Evolutionary conservation across 2,329 filamentous ascomycete species (phyloP).

Genomic region (Paecilomyces dactylethromorphus): DNA sequence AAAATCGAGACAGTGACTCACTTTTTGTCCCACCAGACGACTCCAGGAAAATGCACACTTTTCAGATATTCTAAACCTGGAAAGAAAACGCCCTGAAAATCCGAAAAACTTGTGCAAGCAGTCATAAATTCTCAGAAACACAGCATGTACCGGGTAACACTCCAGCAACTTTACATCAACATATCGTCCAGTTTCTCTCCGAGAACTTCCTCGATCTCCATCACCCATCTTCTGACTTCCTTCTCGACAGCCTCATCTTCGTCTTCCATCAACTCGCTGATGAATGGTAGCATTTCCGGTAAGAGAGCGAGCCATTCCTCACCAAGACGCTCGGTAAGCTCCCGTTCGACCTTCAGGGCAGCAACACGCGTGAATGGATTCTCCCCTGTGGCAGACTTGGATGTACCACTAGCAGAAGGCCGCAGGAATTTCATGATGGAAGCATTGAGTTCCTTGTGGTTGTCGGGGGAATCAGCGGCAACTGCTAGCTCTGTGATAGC

Average conservation of each 20-base stretch:
- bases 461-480: slow-evolving; percentile 76
- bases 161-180: slow-evolving; percentile 58
- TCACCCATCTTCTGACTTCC: slow-evolving; percentile 85
- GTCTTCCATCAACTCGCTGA: slow-evolving; percentile 92
- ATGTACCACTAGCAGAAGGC: slow-evolving; percentile 35
- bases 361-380: slow-evolving; percentile 67
- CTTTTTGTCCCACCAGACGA: neutral
- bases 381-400: slow-evolving; percentile 38
- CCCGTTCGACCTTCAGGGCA: slow-evolving; percentile 74
- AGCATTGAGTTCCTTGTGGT: slow-evolving; percentile 83
- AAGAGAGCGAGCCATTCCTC: slow-evolving; percentile 90
- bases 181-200: slow-evolving; percentile 89
- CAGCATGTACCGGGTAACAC: neutral
- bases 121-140: neutral
- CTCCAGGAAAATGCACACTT: neutral
- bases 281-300: slow-evolving; percentile 93
- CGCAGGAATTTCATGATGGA: slow-evolving; percentile 72
- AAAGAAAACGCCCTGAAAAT: neutral
- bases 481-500: slow-evolving; percentile 72
- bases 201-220: slow-evolving; percentile 78
- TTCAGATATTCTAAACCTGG: neutral
- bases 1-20: neutral
- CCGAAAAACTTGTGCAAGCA: neutral
- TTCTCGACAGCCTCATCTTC: slow-evolving; percentile 89
- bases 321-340: slow-evolving; percentile 70